A percentile compares a stretch with the other conserved stretches of the same genome.
phyloP scores from a whole-genome alignment of 306 rosid species.

The Prunus armeniaca region DNA sequence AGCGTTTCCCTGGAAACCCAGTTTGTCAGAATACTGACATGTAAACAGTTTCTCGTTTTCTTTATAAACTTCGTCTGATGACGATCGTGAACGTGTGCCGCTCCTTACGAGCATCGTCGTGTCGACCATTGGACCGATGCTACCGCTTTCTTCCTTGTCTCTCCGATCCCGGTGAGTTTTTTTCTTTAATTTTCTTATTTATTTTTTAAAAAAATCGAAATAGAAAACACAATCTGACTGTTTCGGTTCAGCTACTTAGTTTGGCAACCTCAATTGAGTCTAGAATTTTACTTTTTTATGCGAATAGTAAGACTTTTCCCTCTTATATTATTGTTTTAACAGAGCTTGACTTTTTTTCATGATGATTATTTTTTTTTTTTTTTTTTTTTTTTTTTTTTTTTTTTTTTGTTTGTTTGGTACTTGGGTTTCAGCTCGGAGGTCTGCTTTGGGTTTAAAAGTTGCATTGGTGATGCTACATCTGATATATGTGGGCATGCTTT shows the following conservation, averaged over 20 bases:
- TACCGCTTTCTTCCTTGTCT: constrained; percentile 57
- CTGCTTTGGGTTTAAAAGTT: constrained; percentile 69
- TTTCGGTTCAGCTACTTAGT: constrained; percentile 3
- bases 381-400: not conserved
- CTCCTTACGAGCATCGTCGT: constrained; percentile 29
- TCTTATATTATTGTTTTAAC: not conserved
- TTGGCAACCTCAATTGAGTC: not conserved
- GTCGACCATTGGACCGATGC: constrained; percentile 58
- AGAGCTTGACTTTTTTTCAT: not conserved
- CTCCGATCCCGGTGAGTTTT: constrained; percentile 69
- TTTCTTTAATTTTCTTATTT: not conserved
- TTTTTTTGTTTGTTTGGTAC: not conserved
- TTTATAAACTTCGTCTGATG: constrained; percentile 28
- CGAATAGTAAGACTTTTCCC: not conserved
- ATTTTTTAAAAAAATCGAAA: not conserved
- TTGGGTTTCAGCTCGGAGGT: constrained; percentile 69
- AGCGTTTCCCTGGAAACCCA: not conserved
- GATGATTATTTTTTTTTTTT: not conserved
- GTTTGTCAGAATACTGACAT: constrained; percentile 14
- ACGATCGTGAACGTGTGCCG: constrained; percentile 45
- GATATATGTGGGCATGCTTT: constrained; percentile 60
- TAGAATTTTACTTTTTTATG: constrained; percentile 1
- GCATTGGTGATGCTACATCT: constrained; percentile 69
- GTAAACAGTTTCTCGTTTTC: constrained; percentile 3
- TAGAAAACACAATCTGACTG: not conserved